Evolutionary conservation across 768 basidiomycete genomes (phyloP).

Genomic region (Leccinum obscurum): DNA sequence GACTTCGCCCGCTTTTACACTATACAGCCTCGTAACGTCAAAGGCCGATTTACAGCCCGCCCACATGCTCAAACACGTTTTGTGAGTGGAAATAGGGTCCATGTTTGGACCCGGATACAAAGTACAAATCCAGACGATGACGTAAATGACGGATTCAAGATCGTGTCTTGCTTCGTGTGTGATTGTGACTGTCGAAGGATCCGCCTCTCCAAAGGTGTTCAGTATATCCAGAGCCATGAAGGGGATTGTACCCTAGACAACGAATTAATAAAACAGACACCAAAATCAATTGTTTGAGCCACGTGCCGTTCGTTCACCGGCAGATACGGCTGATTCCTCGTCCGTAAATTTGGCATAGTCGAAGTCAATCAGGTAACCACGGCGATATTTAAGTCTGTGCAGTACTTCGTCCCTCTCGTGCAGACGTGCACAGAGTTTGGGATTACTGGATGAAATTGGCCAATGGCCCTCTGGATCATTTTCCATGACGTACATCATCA

Average conservation of each 20-base stretch:
- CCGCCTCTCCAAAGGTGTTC: background rate
- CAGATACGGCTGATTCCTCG: background rate
- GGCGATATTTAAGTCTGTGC: background rate
- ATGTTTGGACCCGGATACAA: background rate
- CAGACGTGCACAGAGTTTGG: background rate
- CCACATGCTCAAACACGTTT: background rate
- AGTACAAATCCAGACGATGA: background rate
- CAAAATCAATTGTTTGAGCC: no score
- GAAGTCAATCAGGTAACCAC: conserved; percentile 6
- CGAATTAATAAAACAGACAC: background rate
- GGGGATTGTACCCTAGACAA: conserved; percentile 1
- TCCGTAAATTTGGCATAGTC: background rate
- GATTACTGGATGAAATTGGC: background rate
- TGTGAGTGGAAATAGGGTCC: background rate
- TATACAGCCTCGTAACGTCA: background rate
- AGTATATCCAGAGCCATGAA: conserved; percentile 7
- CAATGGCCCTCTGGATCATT: background rate
- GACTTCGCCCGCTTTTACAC: background rate
- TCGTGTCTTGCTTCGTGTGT: conserved; percentile 1
- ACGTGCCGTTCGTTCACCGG: conserved; percentile 1
- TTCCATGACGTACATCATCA: background rate
- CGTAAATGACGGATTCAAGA: background rate
- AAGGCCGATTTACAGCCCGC: background rate
- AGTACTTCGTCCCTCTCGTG: background rate
- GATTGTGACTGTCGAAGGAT: background rate